A percentile compares a stretch with the other conserved stretches of the same genome.
Conservation (phyloP, 2,329 filamentous ascomycete genomes). For the Alternaria tenuissima region DNA sequence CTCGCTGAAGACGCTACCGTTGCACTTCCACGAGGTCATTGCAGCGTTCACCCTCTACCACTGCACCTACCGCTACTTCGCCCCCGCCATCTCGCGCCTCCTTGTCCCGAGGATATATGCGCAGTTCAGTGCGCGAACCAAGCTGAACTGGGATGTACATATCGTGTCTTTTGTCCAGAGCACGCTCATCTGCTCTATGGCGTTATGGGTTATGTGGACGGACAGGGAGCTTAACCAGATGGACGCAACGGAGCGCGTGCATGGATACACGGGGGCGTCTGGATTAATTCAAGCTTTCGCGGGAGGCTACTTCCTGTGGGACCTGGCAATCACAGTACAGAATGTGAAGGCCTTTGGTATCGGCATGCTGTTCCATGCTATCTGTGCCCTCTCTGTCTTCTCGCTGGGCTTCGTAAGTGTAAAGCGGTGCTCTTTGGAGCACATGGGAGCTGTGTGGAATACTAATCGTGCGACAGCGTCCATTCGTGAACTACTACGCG, state of each 20-base stretch:
- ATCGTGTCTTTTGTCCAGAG: constrained; percentile 85
- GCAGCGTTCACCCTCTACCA: constrained; percentile 73
- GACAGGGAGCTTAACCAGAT: constrained; percentile 74
- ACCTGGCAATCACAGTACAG: constrained; percentile 73
- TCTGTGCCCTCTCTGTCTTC: constrained; percentile 77
- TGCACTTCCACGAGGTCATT: constrained; percentile 80
- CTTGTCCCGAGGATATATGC: constrained; percentile 72
- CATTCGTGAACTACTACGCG: constrained; percentile 85
- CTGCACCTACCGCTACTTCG: constrained; percentile 70
- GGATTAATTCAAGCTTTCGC: constrained; percentile 80
- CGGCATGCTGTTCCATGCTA: constrained; percentile 80
- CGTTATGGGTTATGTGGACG: constrained; percentile 73
- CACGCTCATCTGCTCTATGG: constrained; percentile 73
- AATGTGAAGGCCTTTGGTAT: constrained; percentile 76
- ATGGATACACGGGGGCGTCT: constrained; percentile 76
- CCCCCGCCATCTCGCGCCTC: constrained; percentile 70
- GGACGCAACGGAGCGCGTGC: constrained; percentile 73
- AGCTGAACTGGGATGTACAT: constrained; percentile 85
- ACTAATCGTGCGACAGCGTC: constrained; percentile 63
- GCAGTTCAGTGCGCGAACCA: constrained; percentile 67
- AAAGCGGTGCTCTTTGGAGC: neutral
- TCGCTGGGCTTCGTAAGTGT: constrained; percentile 77
- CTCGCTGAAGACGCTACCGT: constrained; percentile 70
- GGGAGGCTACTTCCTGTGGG: constrained; percentile 85
- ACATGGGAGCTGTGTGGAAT: neutral